Evolutionary conservation across 192 early-diverging fungal genomes (phyloP).

Genomic region (Coemansia sp.): DNA sequence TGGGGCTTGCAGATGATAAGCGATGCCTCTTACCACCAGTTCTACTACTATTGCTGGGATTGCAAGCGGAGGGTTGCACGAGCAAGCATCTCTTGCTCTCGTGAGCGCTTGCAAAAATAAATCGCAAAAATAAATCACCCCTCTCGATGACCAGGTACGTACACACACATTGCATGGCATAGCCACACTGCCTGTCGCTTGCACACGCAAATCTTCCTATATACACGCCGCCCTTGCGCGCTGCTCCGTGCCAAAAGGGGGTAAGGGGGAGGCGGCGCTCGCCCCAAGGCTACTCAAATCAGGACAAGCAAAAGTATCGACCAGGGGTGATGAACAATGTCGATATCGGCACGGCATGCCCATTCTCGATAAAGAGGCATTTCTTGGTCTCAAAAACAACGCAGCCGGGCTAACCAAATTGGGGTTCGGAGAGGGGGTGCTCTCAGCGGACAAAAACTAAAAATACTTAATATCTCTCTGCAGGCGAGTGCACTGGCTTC

Average conservation of each 20-base stretch:
- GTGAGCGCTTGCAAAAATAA: conserved; percentile 1
- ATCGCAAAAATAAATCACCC: background rate
- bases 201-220: background rate
- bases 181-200: background rate
- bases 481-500: background rate
- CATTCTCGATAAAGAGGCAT: background rate
- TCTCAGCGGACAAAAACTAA: conserved; percentile 1
- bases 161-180: conserved; percentile 1
- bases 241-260: background rate
- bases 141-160: background rate
- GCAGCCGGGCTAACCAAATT: background rate
- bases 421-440: background rate
- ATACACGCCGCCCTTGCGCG: background rate
- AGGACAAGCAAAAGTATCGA: background rate
- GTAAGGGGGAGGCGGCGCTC: background rate
- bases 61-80: background rate
- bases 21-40: background rate
- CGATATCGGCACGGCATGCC: background rate
- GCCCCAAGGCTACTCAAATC: background rate
- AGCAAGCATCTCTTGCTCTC: background rate
- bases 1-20: background rate
- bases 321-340: background rate
- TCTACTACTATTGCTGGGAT: background rate
- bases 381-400: background rate
- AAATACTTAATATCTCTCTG: conserved; percentile 4